These are phyloP conservation scores for Linnemannia schmuckeri DNA, from an alignment of 192 early-diverging fungal genomes.

Conservation along the genomic window DNA sequence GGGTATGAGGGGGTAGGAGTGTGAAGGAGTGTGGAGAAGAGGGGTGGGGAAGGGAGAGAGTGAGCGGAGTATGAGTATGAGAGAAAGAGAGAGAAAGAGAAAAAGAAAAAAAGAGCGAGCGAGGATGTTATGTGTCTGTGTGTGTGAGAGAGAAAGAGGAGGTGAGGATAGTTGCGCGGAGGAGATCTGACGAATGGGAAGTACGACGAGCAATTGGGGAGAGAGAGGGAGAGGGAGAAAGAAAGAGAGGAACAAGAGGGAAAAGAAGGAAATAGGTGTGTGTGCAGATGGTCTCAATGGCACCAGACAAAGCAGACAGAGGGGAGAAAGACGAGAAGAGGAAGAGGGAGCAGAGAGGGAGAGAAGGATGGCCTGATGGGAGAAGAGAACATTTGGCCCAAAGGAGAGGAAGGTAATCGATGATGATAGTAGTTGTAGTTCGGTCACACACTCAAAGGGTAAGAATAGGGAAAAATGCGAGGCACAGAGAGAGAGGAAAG, in stretches of 20 bases:
- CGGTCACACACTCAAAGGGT: no score
- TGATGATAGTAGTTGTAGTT: no score
- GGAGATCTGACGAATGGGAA: neutral
- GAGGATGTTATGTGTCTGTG: no score
- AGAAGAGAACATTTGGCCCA: neutral
- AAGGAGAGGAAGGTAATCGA: neutral
- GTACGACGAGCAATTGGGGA: neutral
- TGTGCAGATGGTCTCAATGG: no score
- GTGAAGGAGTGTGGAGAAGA: neutral
- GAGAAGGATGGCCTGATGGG: neutral
- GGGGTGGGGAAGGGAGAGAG: neutral
- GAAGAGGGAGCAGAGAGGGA: neutral
- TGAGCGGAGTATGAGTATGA: no score
- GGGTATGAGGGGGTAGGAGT: neutral
- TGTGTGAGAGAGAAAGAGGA: neutral
- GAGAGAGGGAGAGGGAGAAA: neutral
- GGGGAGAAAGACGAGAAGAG: neutral
- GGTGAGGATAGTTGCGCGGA: slow-evolving; percentile 2
- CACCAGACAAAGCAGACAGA: neutral
- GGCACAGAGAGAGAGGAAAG: no score
- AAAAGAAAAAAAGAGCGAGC: neutral
- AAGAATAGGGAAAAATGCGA: no score
- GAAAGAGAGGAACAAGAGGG: neutral
- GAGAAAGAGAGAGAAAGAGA: neutral
- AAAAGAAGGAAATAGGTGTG: neutral